Base-by-base conservation (phyloP, 495 filamentous ascomycete genomes). In the Mytilinidion resinicola region DNA sequence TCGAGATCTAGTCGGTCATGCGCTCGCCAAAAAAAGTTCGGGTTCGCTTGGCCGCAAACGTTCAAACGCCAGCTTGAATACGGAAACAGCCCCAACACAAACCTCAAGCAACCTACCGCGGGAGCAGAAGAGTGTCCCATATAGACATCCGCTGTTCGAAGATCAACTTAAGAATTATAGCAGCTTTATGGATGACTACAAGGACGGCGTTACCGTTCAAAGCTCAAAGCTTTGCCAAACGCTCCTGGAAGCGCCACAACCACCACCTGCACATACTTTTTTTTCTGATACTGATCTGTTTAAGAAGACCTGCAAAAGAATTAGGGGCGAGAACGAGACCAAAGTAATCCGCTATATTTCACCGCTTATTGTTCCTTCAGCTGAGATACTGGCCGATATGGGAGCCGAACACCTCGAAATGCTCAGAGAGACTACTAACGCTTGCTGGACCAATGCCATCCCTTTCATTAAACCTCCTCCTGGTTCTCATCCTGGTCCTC, bases 91-190 rank as follows among this genome's bases (percentile, higher is more conserved):
- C 11, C 39, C 56, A n/a, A 71, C 66, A 55, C 56, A 52, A 34
- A 74, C 66, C 25, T 65, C 70, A 35, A 75, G 74, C 65, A 69
- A 75, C 60, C 48, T 74, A 64, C 70, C 67, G 44, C 65, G 72
- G 41, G 67, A 70, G 41, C 57, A 35, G 10, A 67, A 76, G 63
- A 78, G 73, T 55, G 63, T 66, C 20, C 67, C 56, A 50, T 78
- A 80, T 53, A 37, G 51, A 58, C 59, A 70, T 43, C 58, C 58
- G 37, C 15, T 17, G 37, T 55, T 37, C 43, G 35, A 55, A 46
- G 42, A 17, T 8, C 20, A 46, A 46, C 42, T 46, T 9, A 46
- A 17, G 42, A 17, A 46, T 6, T 21, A 25, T 25, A 41, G 38
- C 35, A 55, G 52, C 20, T 42, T 55, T 44, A 25, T 43, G 25